phyloP scores from a whole-genome alignment of 371 early-diverging fungal species.

The Mortierella sp. region DNA sequence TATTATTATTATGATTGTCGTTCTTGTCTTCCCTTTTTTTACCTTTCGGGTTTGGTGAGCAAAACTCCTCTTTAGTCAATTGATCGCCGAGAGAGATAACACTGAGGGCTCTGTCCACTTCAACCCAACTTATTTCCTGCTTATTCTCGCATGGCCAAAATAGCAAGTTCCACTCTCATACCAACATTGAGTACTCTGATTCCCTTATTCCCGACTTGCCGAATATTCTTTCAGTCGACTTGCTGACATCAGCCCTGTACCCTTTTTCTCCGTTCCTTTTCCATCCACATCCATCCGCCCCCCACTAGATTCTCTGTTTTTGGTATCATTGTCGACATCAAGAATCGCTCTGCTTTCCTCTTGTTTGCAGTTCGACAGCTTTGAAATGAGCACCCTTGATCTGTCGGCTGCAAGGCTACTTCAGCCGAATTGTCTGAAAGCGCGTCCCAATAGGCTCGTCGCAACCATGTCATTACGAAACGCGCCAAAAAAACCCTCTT shows the following conservation, averaged over 20 bases:
- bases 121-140: background rate
- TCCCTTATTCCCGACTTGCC: background rate
- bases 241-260: background rate
- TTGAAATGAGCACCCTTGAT: too few species aligned
- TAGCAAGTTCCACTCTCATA: background rate
- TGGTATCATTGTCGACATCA: background rate
- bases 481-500: too few species aligned
- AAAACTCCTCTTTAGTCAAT: background rate
- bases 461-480: too few species aligned
- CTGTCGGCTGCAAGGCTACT: too few species aligned
- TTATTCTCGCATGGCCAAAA: constrained; percentile 2
- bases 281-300: background rate
- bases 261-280: background rate
- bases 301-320: background rate
- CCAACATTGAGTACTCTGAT: background rate
- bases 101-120: background rate
- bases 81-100: background rate
- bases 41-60: too few species aligned
- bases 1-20: too few species aligned
- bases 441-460: too few species aligned
- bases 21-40: too few species aligned
- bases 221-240: background rate
- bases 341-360: background rate
- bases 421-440: too few species aligned
- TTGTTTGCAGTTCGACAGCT: too few species aligned